Conservation (phyloP, 2,329 filamentous ascomycete species). For the Metarhizium robertsii region DNA sequence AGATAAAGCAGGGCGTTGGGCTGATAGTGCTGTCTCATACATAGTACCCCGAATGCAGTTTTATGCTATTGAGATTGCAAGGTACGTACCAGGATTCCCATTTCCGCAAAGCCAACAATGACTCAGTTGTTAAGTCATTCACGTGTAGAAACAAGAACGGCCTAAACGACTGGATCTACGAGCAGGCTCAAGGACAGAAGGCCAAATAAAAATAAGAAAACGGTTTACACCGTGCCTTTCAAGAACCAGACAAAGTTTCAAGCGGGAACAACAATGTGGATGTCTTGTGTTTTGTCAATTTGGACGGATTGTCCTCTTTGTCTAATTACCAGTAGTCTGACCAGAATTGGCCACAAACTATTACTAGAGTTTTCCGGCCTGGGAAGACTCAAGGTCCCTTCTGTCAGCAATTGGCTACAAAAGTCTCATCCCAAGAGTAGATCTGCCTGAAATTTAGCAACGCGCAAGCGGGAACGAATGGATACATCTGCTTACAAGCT, state of each 20-base stretch:
- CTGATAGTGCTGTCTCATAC: constrained; percentile 10
- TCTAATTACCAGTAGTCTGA: not conserved
- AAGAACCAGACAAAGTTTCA: not conserved
- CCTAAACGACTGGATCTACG: constrained; percentile 95
- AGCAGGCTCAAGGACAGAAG: constrained; percentile 61
- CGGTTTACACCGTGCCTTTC: not conserved
- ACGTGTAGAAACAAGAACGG: constrained; percentile 72
- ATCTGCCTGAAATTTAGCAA: not conserved
- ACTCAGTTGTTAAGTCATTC: constrained; percentile 6
- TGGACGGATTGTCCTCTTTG: too few relatives aligned
- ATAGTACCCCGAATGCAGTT: constrained; percentile 48
- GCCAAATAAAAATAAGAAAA: constrained; percentile 9
- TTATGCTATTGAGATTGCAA: constrained; percentile 44
- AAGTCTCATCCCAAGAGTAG: not conserved
- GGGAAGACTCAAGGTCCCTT: too few relatives aligned
- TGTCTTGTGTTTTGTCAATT: not conserved
- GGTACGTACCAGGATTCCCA: constrained; percentile 14
- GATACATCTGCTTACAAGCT: not conserved
- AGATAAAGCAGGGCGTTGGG: not conserved
- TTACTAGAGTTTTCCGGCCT: not conserved
- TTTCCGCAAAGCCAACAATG: not conserved
- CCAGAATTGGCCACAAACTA: not conserved
- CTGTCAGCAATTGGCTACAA: not conserved
- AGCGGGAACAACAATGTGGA: not conserved
- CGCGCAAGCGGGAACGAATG: not conserved